Base-by-base conservation (phyloP, 352 stramenopile species). In the Sclerospora graminicola region DNA sequence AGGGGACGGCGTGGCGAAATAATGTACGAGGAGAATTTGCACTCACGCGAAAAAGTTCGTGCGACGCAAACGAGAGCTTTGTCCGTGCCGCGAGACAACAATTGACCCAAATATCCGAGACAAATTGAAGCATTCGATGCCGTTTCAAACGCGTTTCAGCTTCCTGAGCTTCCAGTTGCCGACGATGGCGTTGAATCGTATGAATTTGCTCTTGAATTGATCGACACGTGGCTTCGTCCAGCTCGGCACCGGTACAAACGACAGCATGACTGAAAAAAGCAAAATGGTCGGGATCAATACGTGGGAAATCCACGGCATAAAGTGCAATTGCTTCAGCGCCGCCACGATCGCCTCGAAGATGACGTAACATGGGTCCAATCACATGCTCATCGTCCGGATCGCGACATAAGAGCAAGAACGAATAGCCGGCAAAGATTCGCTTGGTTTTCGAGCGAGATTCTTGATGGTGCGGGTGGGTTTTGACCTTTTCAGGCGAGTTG, bases 21-120 rank as follows among this genome's bases (percentile, higher is more conserved):
- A 85, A 44, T 8, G 73, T 65, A 4, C 63, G 73, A 0, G 54
- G 54, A 8, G 66, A 49, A 2, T 78, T 60, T 18, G 63, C 32
- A 9, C 60, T 73, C 11, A 65, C 29, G 4, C 41, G 23, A 31
- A 82, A 79, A 10, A 78, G 40, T 38, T 82, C 66, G 28, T 82
- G 68, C 0, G 67, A 66, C n/a, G 68, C 37, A 29, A 67, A 68
- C 2, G 70, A 68, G 4, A 82, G 49, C 42, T 73, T 66, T 8
- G 51, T 60, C 8, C 61, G 40, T 6, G 59, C 63, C 8, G 60
- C 51, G 11, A 89, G 62, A 19, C 69, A 85, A 61, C 77, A 89
- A 16, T 63, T 67, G 0, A 89, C 56, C 77, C 77, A 89, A 34
- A 89, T 32, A 48, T 89, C 77, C 18, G 73, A 83, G 24, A 86